Evolutionary conservation across 768 basidiomycete species (phyloP).

Genomic region (Suillus sp.): DNA sequence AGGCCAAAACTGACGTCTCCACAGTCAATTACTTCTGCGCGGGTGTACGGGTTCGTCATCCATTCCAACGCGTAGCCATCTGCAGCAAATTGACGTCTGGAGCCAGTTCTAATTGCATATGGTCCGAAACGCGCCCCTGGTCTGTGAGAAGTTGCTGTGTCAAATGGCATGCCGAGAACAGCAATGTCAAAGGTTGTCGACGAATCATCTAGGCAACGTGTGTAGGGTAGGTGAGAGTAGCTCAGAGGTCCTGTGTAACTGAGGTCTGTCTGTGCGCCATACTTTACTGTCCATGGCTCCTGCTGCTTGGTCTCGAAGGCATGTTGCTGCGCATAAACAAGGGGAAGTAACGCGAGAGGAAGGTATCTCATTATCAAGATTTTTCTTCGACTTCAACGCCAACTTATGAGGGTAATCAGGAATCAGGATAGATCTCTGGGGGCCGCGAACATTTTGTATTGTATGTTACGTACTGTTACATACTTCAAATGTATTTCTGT

Average conservation of each 20-base stretch:
- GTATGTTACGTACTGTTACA: neutral
- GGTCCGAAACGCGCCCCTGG: conserved; percentile 80
- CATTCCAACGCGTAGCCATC: conserved; percentile 64
- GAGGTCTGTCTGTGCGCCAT: conserved; percentile 65
- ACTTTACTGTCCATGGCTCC: conserved; percentile 61
- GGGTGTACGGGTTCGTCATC: conserved; percentile 61
- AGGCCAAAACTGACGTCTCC: conserved; percentile 56
- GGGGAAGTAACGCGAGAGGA: conserved; percentile 1
- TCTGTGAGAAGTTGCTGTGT: conserved; percentile 54
- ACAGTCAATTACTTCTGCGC: conserved; percentile 69
- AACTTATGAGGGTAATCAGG: neutral
- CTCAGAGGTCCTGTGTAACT: conserved; percentile 71
- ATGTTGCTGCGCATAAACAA: conserved; percentile 12
- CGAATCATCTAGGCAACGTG: conserved; percentile 64
- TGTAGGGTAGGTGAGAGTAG: conserved; percentile 77
- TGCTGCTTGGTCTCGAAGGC: conserved; percentile 6
- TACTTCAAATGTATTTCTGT: conserved; percentile 8
- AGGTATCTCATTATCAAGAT: conserved; percentile 9
- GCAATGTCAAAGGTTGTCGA: conserved; percentile 64
- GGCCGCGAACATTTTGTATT: neutral
- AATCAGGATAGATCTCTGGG: neutral
- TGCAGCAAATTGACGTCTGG: conserved; percentile 56
- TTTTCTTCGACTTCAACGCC: neutral
- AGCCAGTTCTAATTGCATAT: conserved; percentile 73
- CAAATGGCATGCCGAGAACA: conserved; percentile 72